phyloP scores from a whole-genome alignment of 768 basidiomycete species.

The Trametopsis cervina region DNA sequence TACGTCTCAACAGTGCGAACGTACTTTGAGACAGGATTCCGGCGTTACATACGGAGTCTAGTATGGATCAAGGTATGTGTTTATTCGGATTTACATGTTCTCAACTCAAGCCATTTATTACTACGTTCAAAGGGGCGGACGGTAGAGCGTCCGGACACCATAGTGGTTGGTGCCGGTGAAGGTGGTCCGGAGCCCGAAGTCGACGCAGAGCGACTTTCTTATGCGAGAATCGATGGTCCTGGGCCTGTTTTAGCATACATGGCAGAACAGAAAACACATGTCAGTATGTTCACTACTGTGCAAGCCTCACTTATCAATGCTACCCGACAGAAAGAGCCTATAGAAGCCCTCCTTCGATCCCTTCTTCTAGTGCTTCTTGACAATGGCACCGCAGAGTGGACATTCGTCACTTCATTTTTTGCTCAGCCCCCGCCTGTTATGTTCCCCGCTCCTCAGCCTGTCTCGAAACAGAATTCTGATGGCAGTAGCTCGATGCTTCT shows the following conservation, averaged over 20 bases:
- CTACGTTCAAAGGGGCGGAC: constrained; percentile 53
- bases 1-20: constrained; percentile 79
- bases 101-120: not conserved
- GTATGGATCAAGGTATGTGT: constrained; percentile 65
- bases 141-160: constrained; percentile 60
- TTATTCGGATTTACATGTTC: too few species aligned
- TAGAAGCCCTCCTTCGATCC: constrained; percentile 83
- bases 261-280: constrained; percentile 84
- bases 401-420: constrained; percentile 85
- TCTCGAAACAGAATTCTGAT: constrained; percentile 1
- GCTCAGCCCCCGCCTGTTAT: constrained; percentile 20
- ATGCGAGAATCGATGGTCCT: constrained; percentile 75
- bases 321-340: constrained; percentile 63
- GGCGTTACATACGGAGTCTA: constrained; percentile 81
- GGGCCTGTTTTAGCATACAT: constrained; percentile 77
- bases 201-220: constrained; percentile 51
- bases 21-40: constrained; percentile 94
- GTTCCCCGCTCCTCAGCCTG: constrained; percentile 1
- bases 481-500: constrained; percentile 15
- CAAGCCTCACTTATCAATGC: not conserved
- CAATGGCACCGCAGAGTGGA: constrained; percentile 89
- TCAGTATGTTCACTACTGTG: constrained; percentile 31
- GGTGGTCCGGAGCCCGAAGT: constrained; percentile 29
- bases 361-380: constrained; percentile 88
- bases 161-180: constrained; percentile 43